Percentiles rank a stretch among this genome's conserved stretches.
These are phyloP conservation scores for Trichoderma reesei DNA, from an alignment of 495 filamentous ascomycete genomes.

Conservation along the genomic window DNA sequence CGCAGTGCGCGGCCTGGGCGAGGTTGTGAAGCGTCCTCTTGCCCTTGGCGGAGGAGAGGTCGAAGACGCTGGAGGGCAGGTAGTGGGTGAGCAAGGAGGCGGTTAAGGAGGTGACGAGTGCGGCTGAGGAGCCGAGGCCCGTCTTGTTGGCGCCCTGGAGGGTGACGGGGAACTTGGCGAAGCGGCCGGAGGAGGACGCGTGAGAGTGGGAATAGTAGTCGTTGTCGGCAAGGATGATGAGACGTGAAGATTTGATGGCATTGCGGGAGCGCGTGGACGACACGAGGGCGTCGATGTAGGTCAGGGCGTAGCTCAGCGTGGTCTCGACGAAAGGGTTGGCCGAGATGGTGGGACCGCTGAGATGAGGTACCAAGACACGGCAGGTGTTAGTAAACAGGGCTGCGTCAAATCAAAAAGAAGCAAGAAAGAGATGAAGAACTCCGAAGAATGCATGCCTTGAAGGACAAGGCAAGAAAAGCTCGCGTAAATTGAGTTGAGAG, in stretches of 20 bases:
- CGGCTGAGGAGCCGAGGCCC: constrained; percentile 89
- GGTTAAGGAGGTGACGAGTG: constrained; percentile 84
- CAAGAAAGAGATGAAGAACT: background rate
- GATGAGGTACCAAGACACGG: constrained; percentile 10
- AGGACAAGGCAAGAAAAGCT: background rate
- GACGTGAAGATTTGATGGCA: constrained; percentile 52
- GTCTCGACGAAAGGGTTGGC: constrained; percentile 84
- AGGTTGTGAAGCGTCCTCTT: constrained; percentile 68
- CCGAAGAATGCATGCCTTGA: background rate
- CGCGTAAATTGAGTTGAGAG: background rate
- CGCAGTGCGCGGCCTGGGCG: constrained; percentile 86
- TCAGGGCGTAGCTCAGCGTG: constrained; percentile 75
- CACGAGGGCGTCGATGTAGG: constrained; percentile 52
- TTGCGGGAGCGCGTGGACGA: background rate
- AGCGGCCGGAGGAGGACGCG: constrained; percentile 32
- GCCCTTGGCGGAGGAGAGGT: constrained; percentile 27
- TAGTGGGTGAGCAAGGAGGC: constrained; percentile 73
- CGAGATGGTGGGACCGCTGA: constrained; percentile 26
- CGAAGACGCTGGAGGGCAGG: constrained; percentile 51
- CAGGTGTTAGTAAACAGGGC: no score
- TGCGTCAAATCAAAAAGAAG: background rate
- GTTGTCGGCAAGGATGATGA: constrained; percentile 88
- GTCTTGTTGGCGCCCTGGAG: constrained; percentile 84
- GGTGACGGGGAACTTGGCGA: constrained; percentile 68
- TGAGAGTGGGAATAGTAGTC: constrained; percentile 82